phyloP scores from a whole-genome alignment of 352 stramenopile genomes.

The Phytophthora crassamura region DNA sequence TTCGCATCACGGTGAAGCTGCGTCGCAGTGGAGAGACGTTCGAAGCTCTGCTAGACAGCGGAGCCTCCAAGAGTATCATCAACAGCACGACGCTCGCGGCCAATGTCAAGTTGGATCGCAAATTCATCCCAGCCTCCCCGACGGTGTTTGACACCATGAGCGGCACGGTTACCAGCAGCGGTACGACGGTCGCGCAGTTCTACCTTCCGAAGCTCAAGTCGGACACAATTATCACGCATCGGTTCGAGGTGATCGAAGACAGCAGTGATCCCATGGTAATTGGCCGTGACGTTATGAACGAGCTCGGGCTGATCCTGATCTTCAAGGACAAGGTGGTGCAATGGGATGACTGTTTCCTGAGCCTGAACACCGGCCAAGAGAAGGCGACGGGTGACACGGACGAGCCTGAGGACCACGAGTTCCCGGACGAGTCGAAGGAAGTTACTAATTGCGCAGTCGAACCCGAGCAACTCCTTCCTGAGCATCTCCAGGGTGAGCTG shows the following conservation, averaged over 20 bases:
- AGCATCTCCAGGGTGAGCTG: conserved; percentile 1
- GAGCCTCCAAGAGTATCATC: conserved; percentile 11
- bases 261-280: conserved; percentile 14
- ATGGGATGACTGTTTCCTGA: conserved; percentile 10
- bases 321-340: conserved; percentile 6
- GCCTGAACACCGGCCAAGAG: background rate
- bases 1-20: conserved; percentile 9
- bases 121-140: background rate
- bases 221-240: conserved; percentile 10
- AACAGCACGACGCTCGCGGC: conserved; percentile 1
- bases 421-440: conserved; percentile 8
- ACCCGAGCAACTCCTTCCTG: background rate
- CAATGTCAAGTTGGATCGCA: conserved; percentile 1
- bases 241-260: conserved; percentile 12
- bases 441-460: background rate
- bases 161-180: conserved; percentile 1
- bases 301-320: conserved; percentile 5
- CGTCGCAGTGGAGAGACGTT: background rate
- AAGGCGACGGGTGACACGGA: no score
- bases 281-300: conserved; percentile 11
- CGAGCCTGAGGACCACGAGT: background rate
- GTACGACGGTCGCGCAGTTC: background rate
- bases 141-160: conserved; percentile 14
- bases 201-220: background rate
- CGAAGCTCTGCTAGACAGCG: conserved; percentile 3